Evolutionary conservation across 139 green algal genomes (phyloP).

Genomic region (Micromonas commoda): DNA sequence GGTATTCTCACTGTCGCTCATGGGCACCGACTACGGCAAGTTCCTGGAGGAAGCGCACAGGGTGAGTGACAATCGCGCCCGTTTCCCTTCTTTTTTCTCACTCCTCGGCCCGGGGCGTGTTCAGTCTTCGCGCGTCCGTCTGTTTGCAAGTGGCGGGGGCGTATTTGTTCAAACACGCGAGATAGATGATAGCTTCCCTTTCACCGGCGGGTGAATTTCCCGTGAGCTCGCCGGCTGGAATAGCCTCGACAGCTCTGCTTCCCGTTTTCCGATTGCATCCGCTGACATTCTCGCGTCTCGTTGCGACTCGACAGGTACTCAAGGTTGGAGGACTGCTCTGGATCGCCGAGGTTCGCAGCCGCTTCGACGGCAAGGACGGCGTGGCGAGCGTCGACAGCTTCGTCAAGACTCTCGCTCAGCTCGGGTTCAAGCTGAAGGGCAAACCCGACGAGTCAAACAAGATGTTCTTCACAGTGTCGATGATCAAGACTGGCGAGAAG

Average conservation of each 20-base stretch:
- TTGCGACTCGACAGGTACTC: conserved; percentile 33
- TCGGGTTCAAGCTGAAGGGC: conserved; percentile 55
- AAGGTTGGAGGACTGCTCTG: conserved; percentile 65
- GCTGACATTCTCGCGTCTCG: background rate
- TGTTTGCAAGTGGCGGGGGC: background rate
- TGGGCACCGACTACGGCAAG: conserved; percentile 84
- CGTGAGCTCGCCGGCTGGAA: background rate
- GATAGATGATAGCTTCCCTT: background rate
- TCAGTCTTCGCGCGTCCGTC: background rate
- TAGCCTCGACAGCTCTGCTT: background rate
- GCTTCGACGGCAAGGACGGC: conserved; percentile 39
- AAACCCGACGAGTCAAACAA: conserved; percentile 53
- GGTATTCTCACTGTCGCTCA: conserved; percentile 91
- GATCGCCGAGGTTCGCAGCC: conserved; percentile 77
- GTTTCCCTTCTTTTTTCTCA: background rate
- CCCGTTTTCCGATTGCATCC: background rate
- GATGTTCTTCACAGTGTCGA: conserved; percentile 68
- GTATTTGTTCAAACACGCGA: background rate
- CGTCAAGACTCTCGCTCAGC: conserved; percentile 40
- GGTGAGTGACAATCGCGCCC: conserved; percentile 34
- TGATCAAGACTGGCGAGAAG: conserved; percentile 42
- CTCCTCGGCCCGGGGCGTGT: background rate
- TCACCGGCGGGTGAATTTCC: background rate
- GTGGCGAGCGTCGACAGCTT: conserved; percentile 39
- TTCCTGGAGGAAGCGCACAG: conserved; percentile 77